phyloP scores from a whole-genome alignment of 1,284 basidiomycete genomes.

The Rhodotorula mucilaginosa region DNA sequence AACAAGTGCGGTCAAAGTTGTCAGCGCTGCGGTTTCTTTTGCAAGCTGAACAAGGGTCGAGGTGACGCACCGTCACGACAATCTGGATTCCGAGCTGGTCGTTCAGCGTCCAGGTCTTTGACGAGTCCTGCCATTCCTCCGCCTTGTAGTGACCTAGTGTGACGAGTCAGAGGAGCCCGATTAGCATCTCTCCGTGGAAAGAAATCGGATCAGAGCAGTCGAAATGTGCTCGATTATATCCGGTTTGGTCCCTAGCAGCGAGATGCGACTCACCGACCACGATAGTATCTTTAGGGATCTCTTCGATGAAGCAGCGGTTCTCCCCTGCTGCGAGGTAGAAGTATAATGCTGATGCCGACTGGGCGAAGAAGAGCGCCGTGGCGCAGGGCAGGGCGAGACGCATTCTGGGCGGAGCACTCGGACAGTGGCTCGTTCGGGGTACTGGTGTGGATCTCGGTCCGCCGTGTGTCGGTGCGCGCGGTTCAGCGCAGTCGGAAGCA shows the following conservation, averaged over 20 bases:
- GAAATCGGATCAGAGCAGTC: neutral
- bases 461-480: no score
- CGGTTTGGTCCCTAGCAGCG: neutral
- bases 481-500: no score
- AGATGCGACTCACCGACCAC: slow-evolving; percentile 71
- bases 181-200: neutral
- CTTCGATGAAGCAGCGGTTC: slow-evolving; percentile 83
- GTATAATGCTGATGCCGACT: slow-evolving; percentile 45
- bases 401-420: neutral
- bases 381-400: neutral
- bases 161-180: no score
- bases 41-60: neutral
- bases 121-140: slow-evolving; percentile 78
- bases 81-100: slow-evolving; percentile 82
- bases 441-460: neutral
- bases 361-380: slow-evolving; percentile 17
- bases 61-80: slow-evolving; percentile 71
- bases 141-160: slow-evolving; percentile 81
- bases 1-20: neutral
- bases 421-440: neutral
- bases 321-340: slow-evolving; percentile 52
- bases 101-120: slow-evolving; percentile 69
- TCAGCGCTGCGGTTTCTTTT: neutral
- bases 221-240: neutral
- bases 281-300: slow-evolving; percentile 90